These are phyloP conservation scores for Tricholoma bakamatsutake DNA, from an alignment of 768 basidiomycete species.

Conservation along the genomic window DNA sequence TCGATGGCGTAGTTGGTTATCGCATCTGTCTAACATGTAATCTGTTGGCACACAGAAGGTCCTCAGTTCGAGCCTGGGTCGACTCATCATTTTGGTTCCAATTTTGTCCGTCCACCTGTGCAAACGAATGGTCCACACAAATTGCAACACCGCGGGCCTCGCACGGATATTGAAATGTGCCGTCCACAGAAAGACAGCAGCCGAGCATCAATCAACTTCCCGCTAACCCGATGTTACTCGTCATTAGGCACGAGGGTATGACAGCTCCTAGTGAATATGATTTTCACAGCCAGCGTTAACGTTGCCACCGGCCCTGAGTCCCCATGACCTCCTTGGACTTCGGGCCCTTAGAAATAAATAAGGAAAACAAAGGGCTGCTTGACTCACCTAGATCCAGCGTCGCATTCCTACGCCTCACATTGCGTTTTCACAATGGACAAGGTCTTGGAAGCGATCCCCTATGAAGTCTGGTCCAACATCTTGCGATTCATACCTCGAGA, in stretches of 20 bases:
- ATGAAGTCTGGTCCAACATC: conserved; percentile 19
- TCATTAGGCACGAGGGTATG: no score
- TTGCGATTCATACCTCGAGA: conserved; percentile 14
- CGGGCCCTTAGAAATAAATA: not conserved
- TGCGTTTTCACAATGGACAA: not conserved
- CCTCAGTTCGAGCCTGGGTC: conserved; percentile 1
- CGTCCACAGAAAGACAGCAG: no score
- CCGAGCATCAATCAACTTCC: no score
- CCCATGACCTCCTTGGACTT: not conserved
- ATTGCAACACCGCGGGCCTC: no score
- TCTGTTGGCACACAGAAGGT: not conserved
- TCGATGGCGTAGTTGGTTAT: conserved; percentile 73
- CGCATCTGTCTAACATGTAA: conserved; percentile 49
- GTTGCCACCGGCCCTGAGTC: no score
- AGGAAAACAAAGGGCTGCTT: not conserved
- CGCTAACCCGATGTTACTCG: not conserved
- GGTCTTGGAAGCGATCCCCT: conserved; percentile 9
- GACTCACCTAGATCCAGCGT: not conserved
- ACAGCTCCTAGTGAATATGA: no score
- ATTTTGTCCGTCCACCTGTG: no score
- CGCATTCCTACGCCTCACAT: not conserved
- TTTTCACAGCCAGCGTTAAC: no score
- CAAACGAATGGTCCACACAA: no score
- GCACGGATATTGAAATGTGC: no score
- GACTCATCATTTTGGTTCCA: not conserved